phyloP scores from a whole-genome alignment of 2,329 filamentous ascomycete species.

The Fusarium proliferatum region DNA sequence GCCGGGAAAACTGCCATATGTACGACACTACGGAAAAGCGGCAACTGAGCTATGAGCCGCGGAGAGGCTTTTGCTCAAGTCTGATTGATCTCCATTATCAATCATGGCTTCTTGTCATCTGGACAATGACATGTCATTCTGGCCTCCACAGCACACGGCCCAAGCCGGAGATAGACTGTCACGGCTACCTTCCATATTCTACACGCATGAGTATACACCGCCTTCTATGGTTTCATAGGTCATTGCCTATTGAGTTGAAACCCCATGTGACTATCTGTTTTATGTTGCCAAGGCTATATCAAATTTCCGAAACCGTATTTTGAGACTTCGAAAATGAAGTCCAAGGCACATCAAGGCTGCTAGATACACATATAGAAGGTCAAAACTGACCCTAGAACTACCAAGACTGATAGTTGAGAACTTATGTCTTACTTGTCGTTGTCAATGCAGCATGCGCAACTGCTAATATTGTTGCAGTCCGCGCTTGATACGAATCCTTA shows the following conservation, averaged over 20 bases:
- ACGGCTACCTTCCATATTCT: background rate
- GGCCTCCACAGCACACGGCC: background rate
- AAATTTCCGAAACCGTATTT: constrained; percentile 5
- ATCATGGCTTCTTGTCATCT: background rate
- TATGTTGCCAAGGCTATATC: background rate
- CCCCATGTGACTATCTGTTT: background rate
- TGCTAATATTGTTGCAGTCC: background rate
- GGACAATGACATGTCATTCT: background rate
- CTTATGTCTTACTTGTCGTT: background rate
- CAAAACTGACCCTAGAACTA: background rate
- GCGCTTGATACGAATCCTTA: background rate
- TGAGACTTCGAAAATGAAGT: background rate
- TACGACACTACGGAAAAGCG: constrained; percentile 25
- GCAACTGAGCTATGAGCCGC: background rate
- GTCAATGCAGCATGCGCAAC: background rate
- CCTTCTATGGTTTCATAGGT: constrained; percentile 1
- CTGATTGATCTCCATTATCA: constrained; percentile 3
- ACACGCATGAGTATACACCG: background rate
- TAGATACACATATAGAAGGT: constrained; percentile 6
- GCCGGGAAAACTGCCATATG: constrained; percentile 11
- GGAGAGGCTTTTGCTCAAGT: background rate
- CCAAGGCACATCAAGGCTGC: background rate
- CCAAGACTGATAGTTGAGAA: background rate
- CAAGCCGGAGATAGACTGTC: background rate
- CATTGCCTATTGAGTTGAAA: background rate